Percentiles rank a stretch among this genome's conserved stretches.
Evolutionary conservation across 164 flowering plant species (phyloP).

Genomic region (Hamamelis virginiana): DNA sequence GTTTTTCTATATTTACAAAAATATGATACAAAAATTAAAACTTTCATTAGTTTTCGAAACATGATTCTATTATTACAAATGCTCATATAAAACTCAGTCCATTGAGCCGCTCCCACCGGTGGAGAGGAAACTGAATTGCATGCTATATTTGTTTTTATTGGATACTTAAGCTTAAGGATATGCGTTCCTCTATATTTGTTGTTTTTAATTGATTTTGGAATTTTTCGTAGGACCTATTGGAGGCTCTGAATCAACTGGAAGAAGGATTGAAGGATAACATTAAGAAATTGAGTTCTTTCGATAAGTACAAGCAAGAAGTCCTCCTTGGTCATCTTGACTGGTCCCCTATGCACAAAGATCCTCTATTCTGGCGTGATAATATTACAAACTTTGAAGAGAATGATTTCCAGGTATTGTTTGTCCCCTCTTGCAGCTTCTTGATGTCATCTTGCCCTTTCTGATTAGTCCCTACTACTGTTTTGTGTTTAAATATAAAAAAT

Average conservation of each 20-base stretch:
- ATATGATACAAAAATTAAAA: no score
- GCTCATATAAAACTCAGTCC: no score
- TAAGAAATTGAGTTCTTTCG: conserved; percentile 84
- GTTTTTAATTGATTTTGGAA: conserved; percentile 2
- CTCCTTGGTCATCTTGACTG: conserved; percentile 96
- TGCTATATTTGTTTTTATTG: not conserved
- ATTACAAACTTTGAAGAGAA: conserved; percentile 84
- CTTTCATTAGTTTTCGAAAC: no score
- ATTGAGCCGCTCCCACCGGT: no score
- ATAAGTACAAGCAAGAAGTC: conserved; percentile 95
- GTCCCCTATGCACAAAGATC: conserved; percentile 97
- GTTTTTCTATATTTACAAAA: no score
- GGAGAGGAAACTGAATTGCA: no score
- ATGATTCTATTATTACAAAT: no score
- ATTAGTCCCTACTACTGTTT: not conserved
- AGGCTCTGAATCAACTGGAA: conserved; percentile 84
- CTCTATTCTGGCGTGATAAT: conserved; percentile 89
- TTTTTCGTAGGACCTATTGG: conserved; percentile 72
- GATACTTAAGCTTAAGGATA: no score
- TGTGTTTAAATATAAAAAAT: no score
- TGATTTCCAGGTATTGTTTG: conserved; percentile 76
- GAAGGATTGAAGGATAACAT: conserved; percentile 80
- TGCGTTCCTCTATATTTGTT: not conserved
- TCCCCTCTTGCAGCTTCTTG: not conserved
- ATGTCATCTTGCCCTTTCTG: not conserved